A percentile compares a stretch with the other conserved stretches of the same genome.
Conservation (phyloP, 2,329 filamentous ascomycete species). For the Cyclaneusma minus region DNA sequence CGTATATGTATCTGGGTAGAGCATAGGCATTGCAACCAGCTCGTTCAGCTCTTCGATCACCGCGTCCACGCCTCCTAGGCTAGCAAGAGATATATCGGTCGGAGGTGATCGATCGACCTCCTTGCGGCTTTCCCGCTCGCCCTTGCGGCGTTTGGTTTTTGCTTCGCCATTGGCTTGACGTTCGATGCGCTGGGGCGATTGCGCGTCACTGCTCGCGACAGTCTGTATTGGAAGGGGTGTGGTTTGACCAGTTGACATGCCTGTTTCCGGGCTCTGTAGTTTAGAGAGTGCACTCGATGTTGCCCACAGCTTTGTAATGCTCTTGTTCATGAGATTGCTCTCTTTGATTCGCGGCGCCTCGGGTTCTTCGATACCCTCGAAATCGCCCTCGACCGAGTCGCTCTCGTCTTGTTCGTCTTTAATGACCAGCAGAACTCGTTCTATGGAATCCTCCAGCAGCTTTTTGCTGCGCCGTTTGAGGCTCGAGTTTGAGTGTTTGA, state of each 20-base stretch:
- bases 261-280: constrained; percentile 9
- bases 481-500: constrained; percentile 76
- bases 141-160: constrained; percentile 47
- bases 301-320: constrained; percentile 43
- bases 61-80: constrained; percentile 63
- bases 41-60: constrained; percentile 55
- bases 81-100: constrained; percentile 48
- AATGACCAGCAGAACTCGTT: constrained; percentile 61
- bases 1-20: constrained; percentile 48
- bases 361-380: constrained; percentile 27
- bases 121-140: constrained; percentile 27
- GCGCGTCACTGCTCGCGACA: constrained; percentile 9
- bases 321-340: constrained; percentile 49
- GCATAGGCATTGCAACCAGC: constrained; percentile 58
- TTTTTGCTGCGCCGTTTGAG: constrained; percentile 71
- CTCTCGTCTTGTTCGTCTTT: constrained; percentile 34
- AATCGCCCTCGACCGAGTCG: constrained; percentile 31
- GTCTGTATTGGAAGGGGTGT: constrained; percentile 10
- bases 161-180: constrained; percentile 51
- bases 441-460: constrained; percentile 70
- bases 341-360: constrained; percentile 21
- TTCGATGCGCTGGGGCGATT: constrained; percentile 23
- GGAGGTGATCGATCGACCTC: constrained; percentile 48
- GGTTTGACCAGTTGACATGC: constrained; percentile 5
- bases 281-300: constrained; percentile 18